Percentiles rank a stretch among this genome's conserved stretches.
Conservation (phyloP, 2,329 filamentous ascomycete genomes). For the Elsinoe necatrix region DNA sequence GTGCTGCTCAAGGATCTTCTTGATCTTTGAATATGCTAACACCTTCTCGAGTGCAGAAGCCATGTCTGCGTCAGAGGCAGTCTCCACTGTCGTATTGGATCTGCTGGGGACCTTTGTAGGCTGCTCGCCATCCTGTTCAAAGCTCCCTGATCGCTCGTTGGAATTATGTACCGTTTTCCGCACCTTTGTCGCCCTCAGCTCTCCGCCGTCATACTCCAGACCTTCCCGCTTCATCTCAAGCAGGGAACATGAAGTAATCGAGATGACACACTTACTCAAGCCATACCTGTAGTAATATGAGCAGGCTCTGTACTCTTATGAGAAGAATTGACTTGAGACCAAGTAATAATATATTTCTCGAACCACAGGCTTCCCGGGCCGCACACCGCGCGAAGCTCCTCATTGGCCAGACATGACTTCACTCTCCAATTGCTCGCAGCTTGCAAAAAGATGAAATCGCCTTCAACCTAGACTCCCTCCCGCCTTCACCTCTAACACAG, state of each 20-base stretch:
- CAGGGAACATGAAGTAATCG: no score
- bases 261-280: neutral
- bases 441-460: neutral
- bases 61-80: neutral
- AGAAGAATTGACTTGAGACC: no score
- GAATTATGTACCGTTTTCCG: neutral
- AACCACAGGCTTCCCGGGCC: neutral
- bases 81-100: neutral
- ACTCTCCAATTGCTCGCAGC: neutral
- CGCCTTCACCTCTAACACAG: no score
- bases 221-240: neutral
- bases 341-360: neutral
- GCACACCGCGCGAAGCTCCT: neutral
- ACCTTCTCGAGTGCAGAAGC: neutral
- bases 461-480: no score
- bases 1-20: neutral
- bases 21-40: neutral
- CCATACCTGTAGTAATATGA: no score
- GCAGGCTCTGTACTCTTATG: no score
- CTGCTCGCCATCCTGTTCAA: neutral
- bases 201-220: neutral
- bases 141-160: neutral
- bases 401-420: neutral
- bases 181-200: neutral
- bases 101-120: neutral